Evolutionary conservation across 2,329 filamentous ascomycete species (phyloP).

Genomic region (Neofusicoccum laricinum): DNA sequence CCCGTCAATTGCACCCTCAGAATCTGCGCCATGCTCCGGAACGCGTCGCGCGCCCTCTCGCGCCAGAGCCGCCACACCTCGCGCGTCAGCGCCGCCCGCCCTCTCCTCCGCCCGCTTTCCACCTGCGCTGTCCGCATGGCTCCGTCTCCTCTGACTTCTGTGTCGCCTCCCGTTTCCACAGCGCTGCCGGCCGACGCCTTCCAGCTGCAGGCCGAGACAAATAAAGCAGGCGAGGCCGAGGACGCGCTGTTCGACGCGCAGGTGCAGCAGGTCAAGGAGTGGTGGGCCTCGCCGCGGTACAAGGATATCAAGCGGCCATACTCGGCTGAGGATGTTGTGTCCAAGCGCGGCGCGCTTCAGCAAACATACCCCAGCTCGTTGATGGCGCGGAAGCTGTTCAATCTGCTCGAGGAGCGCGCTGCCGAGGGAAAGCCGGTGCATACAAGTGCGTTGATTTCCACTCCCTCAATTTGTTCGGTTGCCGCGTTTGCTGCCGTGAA

Average conservation of each 20-base stretch:
- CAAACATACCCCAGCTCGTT: conserved; percentile 88
- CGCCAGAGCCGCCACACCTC: conserved; percentile 29
- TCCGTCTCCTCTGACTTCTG: conserved; percentile 48
- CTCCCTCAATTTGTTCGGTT: conserved; percentile 7
- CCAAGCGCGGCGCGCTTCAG: conserved; percentile 83
- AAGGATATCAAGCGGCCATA: conserved; percentile 91
- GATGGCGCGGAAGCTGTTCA: conserved; percentile 93
- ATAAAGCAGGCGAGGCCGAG: conserved; percentile 77
- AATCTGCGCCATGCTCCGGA: conserved; percentile 33
- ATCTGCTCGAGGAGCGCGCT: conserved; percentile 75
- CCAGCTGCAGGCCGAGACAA: conserved; percentile 74
- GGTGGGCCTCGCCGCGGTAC: conserved; percentile 86
- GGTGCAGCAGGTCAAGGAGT: conserved; percentile 78
- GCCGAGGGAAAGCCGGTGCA: conserved; percentile 84
- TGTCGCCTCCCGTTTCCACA: conserved; percentile 61
- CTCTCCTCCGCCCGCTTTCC: conserved; percentile 36
- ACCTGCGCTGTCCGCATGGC: conserved; percentile 53
- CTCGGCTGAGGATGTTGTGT: conserved; percentile 84
- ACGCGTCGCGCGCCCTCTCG: conserved; percentile 33
- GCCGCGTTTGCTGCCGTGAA: background rate
- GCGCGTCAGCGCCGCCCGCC: conserved; percentile 24
- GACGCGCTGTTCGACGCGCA: conserved; percentile 83
- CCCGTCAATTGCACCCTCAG: too few species aligned
- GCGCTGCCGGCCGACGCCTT: conserved; percentile 71
- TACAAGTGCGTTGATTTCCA: conserved; percentile 63